phyloP scores from a whole-genome alignment of 768 basidiomycete genomes.

The Suillus tomentosus region DNA sequence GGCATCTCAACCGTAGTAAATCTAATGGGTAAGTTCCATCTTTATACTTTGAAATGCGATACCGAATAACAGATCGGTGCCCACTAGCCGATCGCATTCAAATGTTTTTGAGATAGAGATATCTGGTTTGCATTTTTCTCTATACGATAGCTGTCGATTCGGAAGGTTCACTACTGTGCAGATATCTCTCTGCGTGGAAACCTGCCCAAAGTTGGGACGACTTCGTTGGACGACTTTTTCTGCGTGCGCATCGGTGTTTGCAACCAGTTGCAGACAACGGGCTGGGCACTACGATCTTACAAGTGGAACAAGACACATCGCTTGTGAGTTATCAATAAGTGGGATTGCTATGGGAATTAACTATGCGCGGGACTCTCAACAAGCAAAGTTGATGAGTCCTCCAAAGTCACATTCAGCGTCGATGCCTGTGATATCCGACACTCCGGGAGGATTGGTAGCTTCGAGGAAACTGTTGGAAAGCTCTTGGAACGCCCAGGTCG shows the following conservation, averaged over 20 bases:
- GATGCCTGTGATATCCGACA: conserved; percentile 1
- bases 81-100: background rate
- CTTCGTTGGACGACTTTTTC: conserved; percentile 2
- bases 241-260: conserved; percentile 2
- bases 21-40: background rate
- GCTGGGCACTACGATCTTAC: conserved; percentile 2
- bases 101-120: background rate
- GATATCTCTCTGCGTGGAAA: conserved; percentile 2
- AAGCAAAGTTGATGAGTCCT: background rate
- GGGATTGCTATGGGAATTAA: background rate
- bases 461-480: background rate
- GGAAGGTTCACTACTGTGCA: background rate
- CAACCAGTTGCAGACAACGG: background rate
- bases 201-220: background rate
- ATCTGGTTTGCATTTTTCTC: background rate
- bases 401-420: background rate
- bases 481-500: conserved; percentile 1
- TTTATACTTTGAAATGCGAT: background rate
- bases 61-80: background rate
- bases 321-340: background rate
- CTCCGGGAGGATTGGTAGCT: background rate
- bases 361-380: background rate
- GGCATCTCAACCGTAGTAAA: background rate
- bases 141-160: background rate
- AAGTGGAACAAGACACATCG: conserved; percentile 1